Evolutionary conservation across 176 grass and related monocot species (phyloP).

Genomic region (Rhipidocladum racemiflorum): DNA sequence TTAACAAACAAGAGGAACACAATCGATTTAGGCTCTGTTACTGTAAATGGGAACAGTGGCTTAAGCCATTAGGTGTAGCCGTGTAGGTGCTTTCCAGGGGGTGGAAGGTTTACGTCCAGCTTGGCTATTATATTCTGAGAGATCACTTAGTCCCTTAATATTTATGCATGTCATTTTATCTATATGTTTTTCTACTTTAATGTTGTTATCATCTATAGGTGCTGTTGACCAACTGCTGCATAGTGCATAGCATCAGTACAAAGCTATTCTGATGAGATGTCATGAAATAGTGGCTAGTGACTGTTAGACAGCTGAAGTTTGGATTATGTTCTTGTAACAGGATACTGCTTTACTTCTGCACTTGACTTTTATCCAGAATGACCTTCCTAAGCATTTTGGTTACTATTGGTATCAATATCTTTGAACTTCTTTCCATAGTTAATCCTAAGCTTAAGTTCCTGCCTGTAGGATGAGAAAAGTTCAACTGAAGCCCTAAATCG

Average conservation of each 20-base stretch:
- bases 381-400: background rate
- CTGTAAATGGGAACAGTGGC: too few relatives aligned
- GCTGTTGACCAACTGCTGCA: background rate
- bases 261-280: background rate
- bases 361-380: background rate
- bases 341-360: background rate
- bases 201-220: background rate
- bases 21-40: background rate
- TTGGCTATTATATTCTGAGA: background rate
- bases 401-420: background rate
- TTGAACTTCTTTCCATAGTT: background rate
- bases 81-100: too few relatives aligned
- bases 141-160: background rate
- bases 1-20: background rate
- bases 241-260: background rate
- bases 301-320: background rate
- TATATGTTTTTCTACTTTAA: background rate
- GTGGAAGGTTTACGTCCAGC: background rate
- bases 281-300: background rate
- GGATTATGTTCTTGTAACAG: background rate
- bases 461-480: constrained; percentile 60
- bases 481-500: constrained; percentile 74
- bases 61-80: too few relatives aligned
- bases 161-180: background rate
- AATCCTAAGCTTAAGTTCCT: constrained; percentile 19